Percentiles rank a stretch among this genome's conserved stretches.
Conservation (phyloP, 352 stramenopile species). For the Pythium rishiriense region DNA sequence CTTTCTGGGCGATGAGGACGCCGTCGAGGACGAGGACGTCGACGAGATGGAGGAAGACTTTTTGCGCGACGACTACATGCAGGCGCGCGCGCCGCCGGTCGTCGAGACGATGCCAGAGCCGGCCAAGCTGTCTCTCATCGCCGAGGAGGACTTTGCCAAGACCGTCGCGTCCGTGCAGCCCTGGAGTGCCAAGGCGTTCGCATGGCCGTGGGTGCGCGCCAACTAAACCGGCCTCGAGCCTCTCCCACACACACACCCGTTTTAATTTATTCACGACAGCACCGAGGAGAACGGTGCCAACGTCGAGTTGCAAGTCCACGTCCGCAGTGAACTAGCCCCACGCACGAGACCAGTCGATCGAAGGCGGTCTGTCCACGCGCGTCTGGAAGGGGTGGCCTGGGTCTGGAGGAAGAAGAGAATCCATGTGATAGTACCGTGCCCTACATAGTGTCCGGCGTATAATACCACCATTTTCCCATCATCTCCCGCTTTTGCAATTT, state of each 20-base stretch:
- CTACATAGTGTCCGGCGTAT: neutral
- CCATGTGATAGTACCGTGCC: neutral
- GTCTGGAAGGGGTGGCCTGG: neutral
- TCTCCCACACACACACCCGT: neutral
- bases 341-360: constrained; percentile 1
- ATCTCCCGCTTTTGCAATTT: neutral
- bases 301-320: too few relatives aligned
- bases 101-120: constrained; percentile 16
- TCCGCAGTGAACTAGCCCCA: too few relatives aligned
- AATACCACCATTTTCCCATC: neutral
- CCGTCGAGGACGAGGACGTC: constrained; percentile 27
- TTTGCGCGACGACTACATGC: constrained; percentile 22
- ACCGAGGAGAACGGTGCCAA: too few relatives aligned
- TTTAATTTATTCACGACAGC: constrained; percentile 1
- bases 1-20: constrained; percentile 14
- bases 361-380: constrained; percentile 3
- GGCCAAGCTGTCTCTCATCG: constrained; percentile 28
- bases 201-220: constrained; percentile 28
- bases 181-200: constrained; percentile 22
- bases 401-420: neutral
- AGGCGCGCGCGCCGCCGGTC: neutral
- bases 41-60: constrained; percentile 27
- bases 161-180: constrained; percentile 2
- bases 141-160: constrained; percentile 21
- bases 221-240: constrained; percentile 11